Conservation (phyloP, 2,329 filamentous ascomycete species). For the Bipolaris cookei region DNA sequence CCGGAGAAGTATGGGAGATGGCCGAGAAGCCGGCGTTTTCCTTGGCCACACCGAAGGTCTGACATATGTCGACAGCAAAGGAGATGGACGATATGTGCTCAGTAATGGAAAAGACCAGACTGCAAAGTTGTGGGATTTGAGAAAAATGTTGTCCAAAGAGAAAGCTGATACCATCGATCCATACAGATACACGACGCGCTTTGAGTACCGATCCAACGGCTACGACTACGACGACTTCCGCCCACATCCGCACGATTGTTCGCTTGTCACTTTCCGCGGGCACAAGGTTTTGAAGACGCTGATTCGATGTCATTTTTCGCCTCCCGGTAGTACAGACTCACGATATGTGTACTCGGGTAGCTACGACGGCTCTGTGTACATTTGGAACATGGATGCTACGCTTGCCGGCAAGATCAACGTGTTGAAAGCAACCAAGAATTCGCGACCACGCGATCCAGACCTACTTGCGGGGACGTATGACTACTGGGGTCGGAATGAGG, state of each 20-base stretch:
- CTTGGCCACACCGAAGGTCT: slow-evolving; percentile 69
- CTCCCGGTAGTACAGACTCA: slow-evolving; percentile 81
- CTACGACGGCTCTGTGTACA: slow-evolving; percentile 84
- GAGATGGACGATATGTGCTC: slow-evolving; percentile 85
- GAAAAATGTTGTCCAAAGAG: slow-evolving; percentile 82
- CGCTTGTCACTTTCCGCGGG: slow-evolving; percentile 89
- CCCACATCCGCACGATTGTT: slow-evolving; percentile 84
- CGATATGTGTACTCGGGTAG: slow-evolving; percentile 94
- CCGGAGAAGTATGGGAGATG: slow-evolving; percentile 70
- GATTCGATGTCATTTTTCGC: slow-evolving; percentile 94
- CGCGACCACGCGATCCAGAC: slow-evolving; percentile 62
- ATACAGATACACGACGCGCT: slow-evolving; percentile 65
- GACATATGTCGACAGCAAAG: slow-evolving; percentile 79
- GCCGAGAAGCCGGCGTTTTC: slow-evolving; percentile 68
- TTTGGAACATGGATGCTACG: slow-evolving; percentile 94
- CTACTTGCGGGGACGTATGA: slow-evolving; percentile 63
- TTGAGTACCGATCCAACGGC: slow-evolving; percentile 74
- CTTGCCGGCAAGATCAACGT: slow-evolving; percentile 80
- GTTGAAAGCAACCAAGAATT: slow-evolving; percentile 68
- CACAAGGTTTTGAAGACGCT: slow-evolving; percentile 88
- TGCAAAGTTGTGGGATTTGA: slow-evolving; percentile 95
- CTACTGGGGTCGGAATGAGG: slow-evolving; percentile 60
- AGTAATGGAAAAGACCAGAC: slow-evolving; percentile 96
- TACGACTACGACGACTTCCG: slow-evolving; percentile 72
- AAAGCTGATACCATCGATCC: slow-evolving; percentile 65